phyloP scores from a whole-genome alignment of 805 yeast genomes.

The Nakazawaea wickerhamii region DNA sequence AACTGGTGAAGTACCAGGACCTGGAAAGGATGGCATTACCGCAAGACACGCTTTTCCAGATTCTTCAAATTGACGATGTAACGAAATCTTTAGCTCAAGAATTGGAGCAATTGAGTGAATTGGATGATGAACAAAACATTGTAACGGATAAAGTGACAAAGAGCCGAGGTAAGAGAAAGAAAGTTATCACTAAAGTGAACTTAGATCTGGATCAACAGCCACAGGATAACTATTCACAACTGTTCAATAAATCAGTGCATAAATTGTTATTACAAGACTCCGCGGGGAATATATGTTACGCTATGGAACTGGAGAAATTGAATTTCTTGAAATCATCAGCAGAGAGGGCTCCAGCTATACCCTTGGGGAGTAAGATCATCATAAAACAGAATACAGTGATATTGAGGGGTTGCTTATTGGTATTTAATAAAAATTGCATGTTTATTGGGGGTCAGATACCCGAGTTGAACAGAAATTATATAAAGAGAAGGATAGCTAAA shows the following conservation, averaged over 20 bases:
- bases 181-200: slow-evolving; percentile 44
- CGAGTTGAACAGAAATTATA: slow-evolving; percentile 21
- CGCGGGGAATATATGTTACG: slow-evolving; percentile 46
- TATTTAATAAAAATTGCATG: slow-evolving; percentile 22
- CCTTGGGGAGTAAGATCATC: slow-evolving; percentile 54
- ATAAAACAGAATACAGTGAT: slow-evolving; percentile 43
- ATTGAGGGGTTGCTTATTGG: slow-evolving; percentile 39
- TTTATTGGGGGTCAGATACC: slow-evolving; percentile 26
- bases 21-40: slow-evolving; percentile 17
- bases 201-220: slow-evolving; percentile 32
- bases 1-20: slow-evolving; percentile 4
- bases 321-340: slow-evolving; percentile 33
- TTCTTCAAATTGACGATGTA: slow-evolving; percentile 50
- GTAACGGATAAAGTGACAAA: slow-evolving; percentile 49
- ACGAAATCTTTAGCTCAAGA: slow-evolving; percentile 45
- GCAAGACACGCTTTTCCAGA: slow-evolving; percentile 41
- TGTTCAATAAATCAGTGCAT: slow-evolving; percentile 25
- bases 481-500: slow-evolving; percentile 31
- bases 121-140: slow-evolving; percentile 52
- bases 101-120: slow-evolving; percentile 47
- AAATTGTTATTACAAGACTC: slow-evolving; percentile 56
- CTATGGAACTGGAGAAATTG: slow-evolving; percentile 50
- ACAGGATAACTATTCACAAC: slow-evolving; percentile 1
- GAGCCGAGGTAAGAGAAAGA: slow-evolving; percentile 14
- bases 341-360: slow-evolving; percentile 30